Base-by-base conservation (phyloP, 306 rosid species). In the Trifolium dubium region DNA sequence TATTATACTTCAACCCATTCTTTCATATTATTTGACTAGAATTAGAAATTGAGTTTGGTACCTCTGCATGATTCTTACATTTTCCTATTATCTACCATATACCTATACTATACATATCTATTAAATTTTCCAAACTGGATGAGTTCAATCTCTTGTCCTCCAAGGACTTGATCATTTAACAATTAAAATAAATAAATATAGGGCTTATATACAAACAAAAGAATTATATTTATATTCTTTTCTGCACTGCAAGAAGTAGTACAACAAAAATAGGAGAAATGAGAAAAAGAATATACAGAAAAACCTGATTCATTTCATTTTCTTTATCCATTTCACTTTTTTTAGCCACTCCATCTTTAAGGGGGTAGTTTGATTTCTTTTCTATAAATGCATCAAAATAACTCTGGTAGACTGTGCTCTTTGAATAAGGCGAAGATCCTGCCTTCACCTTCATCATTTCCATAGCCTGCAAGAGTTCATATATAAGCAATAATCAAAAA, bases 371-470 rank as follows among this genome's bases (percentile, higher is more conserved):
- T 12, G 87, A 53, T 77, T 88, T 93, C 7, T 84, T 81, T 69
- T 89, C 91, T 58, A 93, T n/a, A 81, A 89, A 93, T 12, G 97
- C 96, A 64, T 91, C 93, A 68, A 93, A 93, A 79, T 79, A 89
- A 53, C 83, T 86, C 85, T 83, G 85, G 82, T 85, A 89, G 82
- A 78, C 87, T 8, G 83, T 71, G 90, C 85, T 88, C 85, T 82
- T 86, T 30, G 51, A 34, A 84, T 71, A 85, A 69, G 69, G 76
- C 17, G 90, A 83, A 50, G 88, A 79, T 68, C 80, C 69, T 68
- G 84, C 58, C 12, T 81, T 82, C 28, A 89, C 29, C 85, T 87
- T 93, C 93, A 91, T 78, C 93, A 86, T 88, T 82, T 93, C 97
- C 98, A 93, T 93, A 66, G 98, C 98, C 98, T 93, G 89, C 77